Base-by-base conservation (phyloP, 805 yeast species). In the Pichia heedii region DNA sequence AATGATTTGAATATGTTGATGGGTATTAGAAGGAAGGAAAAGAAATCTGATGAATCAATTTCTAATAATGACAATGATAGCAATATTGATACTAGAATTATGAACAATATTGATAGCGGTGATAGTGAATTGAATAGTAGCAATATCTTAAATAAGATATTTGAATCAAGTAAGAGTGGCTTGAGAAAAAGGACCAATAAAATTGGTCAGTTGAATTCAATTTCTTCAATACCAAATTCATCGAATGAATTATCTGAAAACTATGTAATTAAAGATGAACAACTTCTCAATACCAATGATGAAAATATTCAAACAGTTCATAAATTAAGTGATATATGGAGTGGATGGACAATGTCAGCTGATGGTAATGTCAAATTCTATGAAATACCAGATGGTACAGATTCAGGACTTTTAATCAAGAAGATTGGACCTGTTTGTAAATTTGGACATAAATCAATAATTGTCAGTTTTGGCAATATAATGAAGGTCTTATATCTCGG, bases 341-440 rank as follows among this genome's bases (percentile, higher is more conserved):
- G 85, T 58, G 94, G 93, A 1, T 86, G 86, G 73, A 79, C 87
- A 2, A 74, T 86, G 66, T 69, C 74, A 5, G 76, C 79, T n/a
- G 70, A 73, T 43, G 95, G 95, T 0, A 69, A 71, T 37, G 68
- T 82, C 18, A 65, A 72, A 22, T 69, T 68, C 41, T 83, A 80
- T 53, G 76, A 77, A 32, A 73, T 86, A 12, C 79, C 82, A 3
- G 65, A 65, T 29, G 67, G 67, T 4, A 61, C 67, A 4, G 62
- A 63, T 42, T 57, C 67, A 10, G 73, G 76, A 7, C 60, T 80
- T 37, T 54, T 79, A 33, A 71, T 76, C 15, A 74, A 77, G 44
- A 66, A 70, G 21, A 65, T 83, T 39, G 83, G 79, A 1, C 81
- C 83, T 13, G 74, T 81, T 29, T 70, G 70, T 26, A 78, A 77